Conservation (phyloP, 2,329 filamentous ascomycete species). For the Xylaria arbuscula region DNA sequence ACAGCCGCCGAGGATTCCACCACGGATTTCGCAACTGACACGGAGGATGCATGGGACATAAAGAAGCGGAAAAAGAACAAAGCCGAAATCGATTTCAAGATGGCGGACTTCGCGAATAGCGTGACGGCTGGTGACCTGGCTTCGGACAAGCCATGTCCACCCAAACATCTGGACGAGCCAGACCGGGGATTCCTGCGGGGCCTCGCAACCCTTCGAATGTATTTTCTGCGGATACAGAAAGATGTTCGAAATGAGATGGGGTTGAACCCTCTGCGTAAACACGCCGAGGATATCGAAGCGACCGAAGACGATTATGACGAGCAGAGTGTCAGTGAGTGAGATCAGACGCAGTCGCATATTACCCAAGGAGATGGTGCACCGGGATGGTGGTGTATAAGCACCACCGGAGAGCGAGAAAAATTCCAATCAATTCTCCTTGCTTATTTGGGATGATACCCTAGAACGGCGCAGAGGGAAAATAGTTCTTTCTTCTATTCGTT, state of each 20-base stretch:
- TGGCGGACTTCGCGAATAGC: slow-evolving; percentile 98
- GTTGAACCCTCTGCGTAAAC: slow-evolving; percentile 46
- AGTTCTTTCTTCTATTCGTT: slow-evolving; percentile 19
- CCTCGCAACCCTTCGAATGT: slow-evolving; percentile 79
- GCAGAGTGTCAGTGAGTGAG: slow-evolving; percentile 46
- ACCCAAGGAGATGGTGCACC: not conserved
- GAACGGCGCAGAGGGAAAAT: slow-evolving; percentile 42
- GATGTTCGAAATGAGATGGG: slow-evolving; percentile 72
- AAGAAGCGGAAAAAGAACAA: slow-evolving; percentile 60
- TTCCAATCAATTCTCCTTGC: slow-evolving; percentile 33
- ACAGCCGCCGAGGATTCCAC: slow-evolving; percentile 67
- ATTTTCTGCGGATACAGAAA: slow-evolving; percentile 87
- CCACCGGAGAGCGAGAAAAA: slow-evolving; percentile 16
- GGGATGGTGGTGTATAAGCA: slow-evolving; percentile 6
- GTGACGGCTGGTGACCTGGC: slow-evolving; percentile 85
- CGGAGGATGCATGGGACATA: slow-evolving; percentile 60
- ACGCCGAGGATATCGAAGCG: slow-evolving; percentile 39
- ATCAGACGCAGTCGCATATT: not conserved
- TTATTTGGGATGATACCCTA: slow-evolving; percentile 41
- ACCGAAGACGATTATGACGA: slow-evolving; percentile 45
- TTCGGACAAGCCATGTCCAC: slow-evolving; percentile 76
- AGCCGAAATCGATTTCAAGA: slow-evolving; percentile 87
- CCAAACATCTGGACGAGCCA: slow-evolving; percentile 80
- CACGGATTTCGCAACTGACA: slow-evolving; percentile 68
- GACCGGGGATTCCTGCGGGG: slow-evolving; percentile 92